Percentiles rank a stretch among this genome's conserved stretches.
phyloP scores from a whole-genome alignment of 2,329 filamentous ascomycete genomes.

The Rhinocladiella mackenziei region DNA sequence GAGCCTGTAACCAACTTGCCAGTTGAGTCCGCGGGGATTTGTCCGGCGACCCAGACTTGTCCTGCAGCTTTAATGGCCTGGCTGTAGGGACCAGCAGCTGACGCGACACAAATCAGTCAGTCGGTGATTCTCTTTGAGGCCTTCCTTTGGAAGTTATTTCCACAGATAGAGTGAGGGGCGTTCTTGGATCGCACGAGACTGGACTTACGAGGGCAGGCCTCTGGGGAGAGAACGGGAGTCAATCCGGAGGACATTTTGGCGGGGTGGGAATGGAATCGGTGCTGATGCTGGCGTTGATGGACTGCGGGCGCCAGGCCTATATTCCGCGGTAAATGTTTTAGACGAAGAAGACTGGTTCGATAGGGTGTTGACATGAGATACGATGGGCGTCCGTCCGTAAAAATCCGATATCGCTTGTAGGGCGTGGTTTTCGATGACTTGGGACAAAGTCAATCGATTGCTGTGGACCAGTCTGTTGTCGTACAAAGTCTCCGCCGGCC shows the following conservation, averaged over 20 bases:
- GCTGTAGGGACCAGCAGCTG: slow-evolving; percentile 36
- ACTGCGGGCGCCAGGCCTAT: not conserved
- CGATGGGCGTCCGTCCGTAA: too few species aligned
- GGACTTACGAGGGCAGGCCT: slow-evolving; percentile 46
- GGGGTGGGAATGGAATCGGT: slow-evolving; percentile 10
- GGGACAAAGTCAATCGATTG: too few species aligned
- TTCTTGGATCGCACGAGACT: too few species aligned
- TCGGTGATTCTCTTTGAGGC: not conserved
- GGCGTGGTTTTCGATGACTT: too few species aligned
- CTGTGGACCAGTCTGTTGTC: too few species aligned
- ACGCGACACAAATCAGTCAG: slow-evolving; percentile 2
- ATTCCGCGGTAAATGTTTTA: too few species aligned
- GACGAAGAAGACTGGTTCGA: too few species aligned
- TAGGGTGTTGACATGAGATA: too few species aligned
- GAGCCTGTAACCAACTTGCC: slow-evolving; percentile 60
- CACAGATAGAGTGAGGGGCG: not conserved
- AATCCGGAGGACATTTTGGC: slow-evolving; percentile 27
- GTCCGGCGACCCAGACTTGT: slow-evolving; percentile 67
- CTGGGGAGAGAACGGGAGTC: slow-evolving; percentile 39
- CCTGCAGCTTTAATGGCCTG: slow-evolving; percentile 65
- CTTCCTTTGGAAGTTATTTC: not conserved
- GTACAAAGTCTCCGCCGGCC: too few species aligned
- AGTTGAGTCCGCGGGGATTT: slow-evolving; percentile 67
- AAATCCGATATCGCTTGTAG: too few species aligned
- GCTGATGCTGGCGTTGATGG: slow-evolving; percentile 3